Percentiles rank a stretch among this genome's conserved stretches.
These are phyloP conservation scores for Aureobasidium uvarum DNA, from an alignment of 2,329 filamentous ascomycete species.

Conservation along the genomic window DNA sequence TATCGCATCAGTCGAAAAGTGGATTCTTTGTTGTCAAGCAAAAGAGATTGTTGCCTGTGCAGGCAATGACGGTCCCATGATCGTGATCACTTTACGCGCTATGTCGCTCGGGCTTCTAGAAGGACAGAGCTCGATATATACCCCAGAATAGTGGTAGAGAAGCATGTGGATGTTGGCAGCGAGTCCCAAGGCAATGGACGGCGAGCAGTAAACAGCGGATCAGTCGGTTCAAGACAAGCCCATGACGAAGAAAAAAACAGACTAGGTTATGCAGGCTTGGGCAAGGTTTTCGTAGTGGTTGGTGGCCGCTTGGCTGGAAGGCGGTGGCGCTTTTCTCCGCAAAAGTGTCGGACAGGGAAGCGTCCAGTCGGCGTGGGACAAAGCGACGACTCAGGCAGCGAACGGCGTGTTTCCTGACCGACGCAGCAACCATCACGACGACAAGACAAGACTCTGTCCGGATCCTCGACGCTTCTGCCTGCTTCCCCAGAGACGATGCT, in stretches of 20 bases:
- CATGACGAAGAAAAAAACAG: constrained; percentile 1
- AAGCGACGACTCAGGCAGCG: constrained; percentile 23
- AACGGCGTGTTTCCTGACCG: constrained; percentile 12
- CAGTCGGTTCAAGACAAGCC: neutral
- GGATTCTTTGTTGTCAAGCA: neutral
- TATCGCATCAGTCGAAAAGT: neutral
- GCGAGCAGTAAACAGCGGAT: neutral
- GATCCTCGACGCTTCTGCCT: neutral
- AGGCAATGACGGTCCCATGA: neutral
- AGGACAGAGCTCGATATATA: constrained; percentile 7
- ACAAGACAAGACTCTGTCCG: neutral
- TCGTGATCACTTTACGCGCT: neutral
- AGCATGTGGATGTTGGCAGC: neutral
- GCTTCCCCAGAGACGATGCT: constrained; percentile 1
- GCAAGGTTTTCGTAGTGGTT: constrained; percentile 3
- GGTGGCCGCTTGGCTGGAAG: constrained; percentile 1
- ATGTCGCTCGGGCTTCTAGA: constrained; percentile 8
- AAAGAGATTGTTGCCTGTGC: neutral
- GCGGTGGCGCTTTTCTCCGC: constrained; percentile 20
- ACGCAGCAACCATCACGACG: constrained; percentile 8
- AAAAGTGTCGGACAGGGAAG: constrained; percentile 11
- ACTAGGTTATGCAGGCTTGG: constrained; percentile 9
- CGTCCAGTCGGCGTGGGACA: neutral
- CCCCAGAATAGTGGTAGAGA: constrained; percentile 3
- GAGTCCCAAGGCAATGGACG: neutral